These are phyloP conservation scores for Pseudocercospora eumusae DNA, from an alignment of 2,329 filamentous ascomycete species.

Conservation along the genomic window DNA sequence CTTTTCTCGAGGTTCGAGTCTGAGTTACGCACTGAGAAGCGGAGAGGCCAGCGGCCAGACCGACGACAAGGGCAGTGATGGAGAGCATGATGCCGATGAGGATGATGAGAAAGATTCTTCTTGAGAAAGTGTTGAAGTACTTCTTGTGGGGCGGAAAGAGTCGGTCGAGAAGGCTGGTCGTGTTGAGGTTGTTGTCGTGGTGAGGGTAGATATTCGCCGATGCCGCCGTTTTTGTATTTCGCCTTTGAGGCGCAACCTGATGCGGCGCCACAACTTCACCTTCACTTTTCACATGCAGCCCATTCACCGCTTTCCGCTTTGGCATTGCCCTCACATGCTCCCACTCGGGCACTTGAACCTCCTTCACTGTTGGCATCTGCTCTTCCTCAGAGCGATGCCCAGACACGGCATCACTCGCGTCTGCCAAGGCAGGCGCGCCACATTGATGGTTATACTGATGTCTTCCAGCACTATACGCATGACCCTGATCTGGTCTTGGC, in stretches of 20 bases:
- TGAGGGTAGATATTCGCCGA: conserved; percentile 4
- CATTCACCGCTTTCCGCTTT: conserved; percentile 3
- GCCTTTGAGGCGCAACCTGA: not conserved
- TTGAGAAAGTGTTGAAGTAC: conserved; percentile 8
- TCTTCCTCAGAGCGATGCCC: not conserved
- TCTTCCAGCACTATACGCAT: not conserved
- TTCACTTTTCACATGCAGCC: conserved; percentile 2
- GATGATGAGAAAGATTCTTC: conserved; percentile 14
- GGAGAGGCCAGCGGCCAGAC: conserved; percentile 15
- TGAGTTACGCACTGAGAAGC: not conserved
- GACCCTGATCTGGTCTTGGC: not conserved
- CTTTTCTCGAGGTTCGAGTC: not conserved
- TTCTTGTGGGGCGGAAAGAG: conserved; percentile 17
- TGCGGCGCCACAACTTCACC: conserved; percentile 1
- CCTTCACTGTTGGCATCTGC: conserved; percentile 16
- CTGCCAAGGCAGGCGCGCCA: not conserved
- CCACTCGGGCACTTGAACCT: conserved; percentile 29
- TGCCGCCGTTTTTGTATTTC: not conserved
- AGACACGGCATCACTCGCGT: not conserved
- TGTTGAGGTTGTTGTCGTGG: conserved; percentile 4
- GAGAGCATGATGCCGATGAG: conserved; percentile 14
- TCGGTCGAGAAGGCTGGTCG: conserved; percentile 9
- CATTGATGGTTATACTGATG: not conserved
- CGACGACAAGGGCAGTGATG: conserved; percentile 14
- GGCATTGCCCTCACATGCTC: conserved; percentile 25